Percentiles rank a stretch among this genome's conserved stretches.
phyloP scores from a whole-genome alignment of 495 filamentous ascomycete species.

The Trichoderma orchidacearum region DNA sequence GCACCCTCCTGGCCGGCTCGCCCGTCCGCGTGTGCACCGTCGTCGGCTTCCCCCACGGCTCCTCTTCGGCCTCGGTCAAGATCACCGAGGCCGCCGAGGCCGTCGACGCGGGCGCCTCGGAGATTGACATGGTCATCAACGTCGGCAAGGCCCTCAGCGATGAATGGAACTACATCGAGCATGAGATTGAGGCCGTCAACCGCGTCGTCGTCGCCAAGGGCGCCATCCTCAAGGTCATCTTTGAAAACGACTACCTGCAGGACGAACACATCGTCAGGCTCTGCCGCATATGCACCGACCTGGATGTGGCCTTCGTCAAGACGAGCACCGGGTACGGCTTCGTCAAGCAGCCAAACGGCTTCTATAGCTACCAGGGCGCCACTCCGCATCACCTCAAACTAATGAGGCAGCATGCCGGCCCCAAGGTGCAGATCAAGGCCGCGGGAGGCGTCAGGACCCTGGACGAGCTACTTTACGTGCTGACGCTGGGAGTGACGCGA shows the following conservation, averaged over 20 bases:
- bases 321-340: slow-evolving; percentile 46
- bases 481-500: slow-evolving; percentile 24
- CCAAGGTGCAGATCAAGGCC: slow-evolving; percentile 39
- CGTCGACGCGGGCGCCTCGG: slow-evolving; percentile 28
- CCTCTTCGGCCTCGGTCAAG: slow-evolving; percentile 39
- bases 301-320: slow-evolving; percentile 41
- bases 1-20: slow-evolving; percentile 27
- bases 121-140: slow-evolving; percentile 50
- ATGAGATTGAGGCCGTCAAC: slow-evolving; percentile 37
- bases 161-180: slow-evolving; percentile 39
- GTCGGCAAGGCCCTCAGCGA: slow-evolving; percentile 40
- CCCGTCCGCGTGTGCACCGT: slow-evolving; percentile 39
- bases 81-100: slow-evolving; percentile 36
- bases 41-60: slow-evolving; percentile 46
- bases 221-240: slow-evolving; percentile 43
- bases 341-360: slow-evolving; percentile 34
- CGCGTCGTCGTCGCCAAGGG: slow-evolving; percentile 21
- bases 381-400: slow-evolving; percentile 34
- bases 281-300: slow-evolving; percentile 34
- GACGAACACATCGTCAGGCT: slow-evolving; percentile 31
- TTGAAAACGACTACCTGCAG: slow-evolving; percentile 39
- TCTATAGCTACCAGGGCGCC: slow-evolving; percentile 36
- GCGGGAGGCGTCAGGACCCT: slow-evolving; percentile 38
- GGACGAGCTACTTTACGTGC: slow-evolving; percentile 27
- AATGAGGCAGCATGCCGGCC: slow-evolving; percentile 33